Conservation (phyloP, 148 eudicot genomes). For the Salicornia ramosissima region DNA sequence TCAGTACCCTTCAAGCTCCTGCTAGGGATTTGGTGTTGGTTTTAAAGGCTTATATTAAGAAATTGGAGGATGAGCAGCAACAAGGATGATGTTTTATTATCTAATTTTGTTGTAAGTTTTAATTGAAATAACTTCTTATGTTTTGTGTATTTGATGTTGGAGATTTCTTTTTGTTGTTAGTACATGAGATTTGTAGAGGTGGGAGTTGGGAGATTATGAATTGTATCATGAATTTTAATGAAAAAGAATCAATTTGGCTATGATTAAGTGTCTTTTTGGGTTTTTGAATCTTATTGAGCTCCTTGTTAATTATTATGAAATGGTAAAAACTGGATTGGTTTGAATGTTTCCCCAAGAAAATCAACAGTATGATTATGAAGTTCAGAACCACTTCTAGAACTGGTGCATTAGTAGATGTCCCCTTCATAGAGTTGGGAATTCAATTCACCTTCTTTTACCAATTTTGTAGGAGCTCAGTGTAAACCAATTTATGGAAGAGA, state of each 20-base stretch:
- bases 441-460: neutral
- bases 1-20: slow-evolving; percentile 74
- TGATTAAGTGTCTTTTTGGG: slow-evolving; percentile 1
- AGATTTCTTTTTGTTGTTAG: too few relatives aligned
- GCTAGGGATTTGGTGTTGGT: slow-evolving; percentile 72
- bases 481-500: neutral
- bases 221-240: slow-evolving; percentile 15
- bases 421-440: neutral
- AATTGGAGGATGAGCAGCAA: slow-evolving; percentile 50
- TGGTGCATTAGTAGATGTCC: neutral
- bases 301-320: neutral
- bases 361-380: neutral
- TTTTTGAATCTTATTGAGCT: neutral
- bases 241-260: neutral
- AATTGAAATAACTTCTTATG: neutral
- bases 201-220: neutral
- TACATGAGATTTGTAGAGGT: too few relatives aligned
- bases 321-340: neutral
- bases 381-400: too few relatives aligned
- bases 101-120: slow-evolving; percentile 10
- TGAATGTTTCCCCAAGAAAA: neutral
- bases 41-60: slow-evolving; percentile 76
- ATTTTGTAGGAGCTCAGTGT: neutral
- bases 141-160: too few relatives aligned
- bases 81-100: neutral